These are phyloP conservation scores for Wickerhamiella cacticola DNA, from an alignment of 805 yeast genomes.

Conservation along the genomic window DNA sequence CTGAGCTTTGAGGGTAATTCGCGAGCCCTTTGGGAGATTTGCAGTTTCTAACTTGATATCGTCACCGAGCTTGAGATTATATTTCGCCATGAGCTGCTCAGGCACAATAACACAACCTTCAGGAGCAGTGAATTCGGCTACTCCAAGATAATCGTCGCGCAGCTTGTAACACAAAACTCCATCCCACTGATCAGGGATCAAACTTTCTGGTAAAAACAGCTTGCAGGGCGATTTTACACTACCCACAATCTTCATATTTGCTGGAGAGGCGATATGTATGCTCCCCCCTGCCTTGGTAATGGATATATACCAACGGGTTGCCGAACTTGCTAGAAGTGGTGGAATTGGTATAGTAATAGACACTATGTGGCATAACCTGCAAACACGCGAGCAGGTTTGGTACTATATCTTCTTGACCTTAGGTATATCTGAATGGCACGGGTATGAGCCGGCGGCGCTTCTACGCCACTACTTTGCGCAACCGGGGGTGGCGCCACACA, in stretches of 20 bases:
- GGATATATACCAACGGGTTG: conserved; percentile 5
- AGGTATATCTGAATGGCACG: conserved; percentile 4
- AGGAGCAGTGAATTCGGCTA: conserved; percentile 38
- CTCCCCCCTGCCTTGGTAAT: conserved; percentile 5
- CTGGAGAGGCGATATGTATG: neutral
- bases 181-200: conserved; percentile 7
- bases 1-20: conserved; percentile 34
- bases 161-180: conserved; percentile 3
- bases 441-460: neutral
- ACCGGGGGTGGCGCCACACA: neutral
- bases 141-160: conserved; percentile 28
- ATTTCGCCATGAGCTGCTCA: conserved; percentile 25
- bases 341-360: conserved; percentile 2
- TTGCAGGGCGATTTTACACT: neutral
- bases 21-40: conserved; percentile 38
- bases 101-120: conserved; percentile 33
- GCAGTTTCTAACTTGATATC: conserved; percentile 24
- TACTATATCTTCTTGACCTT: conserved; percentile 1
- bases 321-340: conserved; percentile 11
- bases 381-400: neutral
- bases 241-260: neutral
- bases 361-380: neutral
- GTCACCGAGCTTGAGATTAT: conserved; percentile 22
- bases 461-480: conserved; percentile 5
- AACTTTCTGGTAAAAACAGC: conserved; percentile 5